A percentile compares a stretch with the other conserved stretches of the same genome.
Conservation (phyloP, 169 alveolate genomes). For the Perkinsus olseni region DNA sequence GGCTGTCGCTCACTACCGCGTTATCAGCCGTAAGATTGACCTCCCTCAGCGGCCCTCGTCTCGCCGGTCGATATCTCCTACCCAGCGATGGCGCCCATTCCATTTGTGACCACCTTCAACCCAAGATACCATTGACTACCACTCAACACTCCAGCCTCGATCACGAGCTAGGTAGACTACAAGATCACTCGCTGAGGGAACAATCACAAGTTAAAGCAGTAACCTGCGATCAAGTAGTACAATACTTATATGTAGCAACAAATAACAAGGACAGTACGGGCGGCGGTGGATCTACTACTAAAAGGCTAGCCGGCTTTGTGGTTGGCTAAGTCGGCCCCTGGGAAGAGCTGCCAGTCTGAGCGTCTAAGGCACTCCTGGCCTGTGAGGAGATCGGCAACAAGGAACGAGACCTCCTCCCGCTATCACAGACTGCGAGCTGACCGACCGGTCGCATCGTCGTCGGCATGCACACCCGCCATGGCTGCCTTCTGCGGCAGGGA, state of each 20-base stretch:
- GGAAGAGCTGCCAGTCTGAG: too few species aligned
- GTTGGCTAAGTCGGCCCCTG: too few species aligned
- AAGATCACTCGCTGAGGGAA: not conserved
- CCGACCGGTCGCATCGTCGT: not conserved
- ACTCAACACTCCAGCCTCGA: not conserved
- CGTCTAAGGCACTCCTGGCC: too few species aligned
- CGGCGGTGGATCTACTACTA: too few species aligned
- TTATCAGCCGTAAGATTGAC: too few species aligned
- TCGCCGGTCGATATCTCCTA: not conserved
- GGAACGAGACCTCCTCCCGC: not conserved
- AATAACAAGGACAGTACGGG: too few species aligned
- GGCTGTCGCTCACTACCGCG: not conserved
- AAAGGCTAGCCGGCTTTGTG: too few species aligned
- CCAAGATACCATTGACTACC: not conserved
- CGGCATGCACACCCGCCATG: not conserved
- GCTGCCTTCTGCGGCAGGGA: too few species aligned
- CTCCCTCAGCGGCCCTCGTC: too few species aligned
- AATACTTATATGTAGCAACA: too few species aligned
- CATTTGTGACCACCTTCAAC: not conserved
- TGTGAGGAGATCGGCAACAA: too few species aligned
- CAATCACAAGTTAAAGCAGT: not conserved
- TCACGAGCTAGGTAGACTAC: not conserved
- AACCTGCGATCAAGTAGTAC: not conserved
- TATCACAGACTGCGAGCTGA: not conserved
- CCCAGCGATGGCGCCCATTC: not conserved